Base-by-base conservation (phyloP, 257 asterid genomes). In the Rehmannia glutinosa region DNA sequence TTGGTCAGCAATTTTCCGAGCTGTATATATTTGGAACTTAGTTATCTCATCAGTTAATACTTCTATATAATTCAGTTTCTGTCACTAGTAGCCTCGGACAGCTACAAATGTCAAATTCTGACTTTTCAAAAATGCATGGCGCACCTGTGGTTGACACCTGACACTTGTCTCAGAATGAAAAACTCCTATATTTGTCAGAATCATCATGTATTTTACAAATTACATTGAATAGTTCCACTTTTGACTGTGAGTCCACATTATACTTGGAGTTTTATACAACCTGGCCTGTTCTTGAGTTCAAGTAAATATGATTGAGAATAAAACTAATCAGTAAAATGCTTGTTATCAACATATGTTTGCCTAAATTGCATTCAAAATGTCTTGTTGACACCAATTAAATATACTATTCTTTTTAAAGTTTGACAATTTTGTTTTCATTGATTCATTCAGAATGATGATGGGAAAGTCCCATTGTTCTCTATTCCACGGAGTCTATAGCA, bases 401-500 rank as follows among this genome's bases (percentile, higher is more conserved):
- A 24, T 50, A 52, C 35, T 64, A 55, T 74, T 38, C 30, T 76
- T 17, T n/a, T 20, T 33, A n/a, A 25, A 45, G 21, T 60, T 67
- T 85, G 66, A 81, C 74, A 30, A 25, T 75, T 69, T n/a, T n/a
- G n/a, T 5, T 82, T 77, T 73, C 57, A 36, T 23, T 84, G 75
- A 71, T 74, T 73, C 73, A 47, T 62, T 53, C 88, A 91, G 99
- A 87, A 81, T 53, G 87, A 87, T 75, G 88, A 83, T 58, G 85
- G 86, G 67, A 81, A 84, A 77, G 87, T 75, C 76, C 97, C 97
- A 39, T 36, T 85, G 69, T 82, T 82, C 84, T 94, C 97, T 41
- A 71, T 87, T 73, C 99, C 99, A 45, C 92, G 95, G 80, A 71
- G 82, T 80, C 68, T 62, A 85, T 94, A 67, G 97, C 97, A 38